Percentiles rank a stretch among this genome's conserved stretches.
These are phyloP conservation scores for Venturia asperata DNA, from an alignment of 2,329 filamentous ascomycete genomes.

Conservation along the genomic window DNA sequence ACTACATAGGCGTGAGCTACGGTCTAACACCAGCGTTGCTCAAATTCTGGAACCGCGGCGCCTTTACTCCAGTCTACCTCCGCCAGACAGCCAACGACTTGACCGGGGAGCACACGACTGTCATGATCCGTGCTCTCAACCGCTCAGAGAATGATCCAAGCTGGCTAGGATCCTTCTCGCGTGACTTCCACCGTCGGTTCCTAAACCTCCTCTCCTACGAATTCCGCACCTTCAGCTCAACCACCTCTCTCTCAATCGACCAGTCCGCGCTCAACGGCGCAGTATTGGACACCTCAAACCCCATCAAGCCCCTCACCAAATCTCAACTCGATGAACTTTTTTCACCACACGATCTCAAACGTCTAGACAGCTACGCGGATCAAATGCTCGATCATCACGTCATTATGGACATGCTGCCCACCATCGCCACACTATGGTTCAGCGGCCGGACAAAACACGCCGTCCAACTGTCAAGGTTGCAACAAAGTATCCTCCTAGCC, in stretches of 20 bases:
- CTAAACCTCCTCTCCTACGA: constrained; percentile 83
- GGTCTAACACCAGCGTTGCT: constrained; percentile 81
- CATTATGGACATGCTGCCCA: constrained; percentile 84
- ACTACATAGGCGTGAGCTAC: constrained; percentile 94
- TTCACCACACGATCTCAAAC: constrained; percentile 89
- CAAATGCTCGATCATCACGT: constrained; percentile 98
- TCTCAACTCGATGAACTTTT: constrained; percentile 67
- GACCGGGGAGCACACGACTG: constrained; percentile 94
- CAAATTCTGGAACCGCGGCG: constrained; percentile 91
- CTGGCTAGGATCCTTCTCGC: constrained; percentile 86
- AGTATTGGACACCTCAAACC: constrained; percentile 46
- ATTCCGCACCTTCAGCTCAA: constrained; percentile 73
- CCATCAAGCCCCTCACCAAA: constrained; percentile 57
- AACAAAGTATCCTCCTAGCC: constrained; percentile 80
- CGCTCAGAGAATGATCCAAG: constrained; percentile 59
- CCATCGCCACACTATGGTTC: constrained; percentile 78
- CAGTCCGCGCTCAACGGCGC: constrained; percentile 71
- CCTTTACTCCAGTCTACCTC: constrained; percentile 84
- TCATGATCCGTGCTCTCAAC: constrained; percentile 80
- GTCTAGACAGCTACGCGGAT: constrained; percentile 89
- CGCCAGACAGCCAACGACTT: constrained; percentile 93
- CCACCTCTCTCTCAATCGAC: constrained; percentile 77
- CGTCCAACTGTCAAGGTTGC: constrained; percentile 71
- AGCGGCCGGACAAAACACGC: constrained; percentile 60
- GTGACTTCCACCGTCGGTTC: constrained; percentile 94